Conservation (phyloP, 805 yeast species). For the Scheffersomyces amazonensis region DNA sequence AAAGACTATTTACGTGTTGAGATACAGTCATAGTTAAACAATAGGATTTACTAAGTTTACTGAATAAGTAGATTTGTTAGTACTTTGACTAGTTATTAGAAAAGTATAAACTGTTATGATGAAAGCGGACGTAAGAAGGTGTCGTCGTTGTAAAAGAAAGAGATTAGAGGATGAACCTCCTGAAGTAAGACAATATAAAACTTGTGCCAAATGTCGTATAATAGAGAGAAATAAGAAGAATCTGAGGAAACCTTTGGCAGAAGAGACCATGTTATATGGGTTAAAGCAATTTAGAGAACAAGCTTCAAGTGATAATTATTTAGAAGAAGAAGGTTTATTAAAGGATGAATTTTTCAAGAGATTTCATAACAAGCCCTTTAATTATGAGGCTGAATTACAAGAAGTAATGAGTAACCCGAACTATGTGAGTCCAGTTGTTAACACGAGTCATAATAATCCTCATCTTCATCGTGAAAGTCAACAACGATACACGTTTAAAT, state of each 20-base stretch:
- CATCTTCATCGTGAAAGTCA: background rate
- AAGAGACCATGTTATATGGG: conserved; percentile 45
- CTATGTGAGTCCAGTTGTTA: conserved; percentile 10
- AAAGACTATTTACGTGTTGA: no score
- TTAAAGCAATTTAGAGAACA: conserved; percentile 44
- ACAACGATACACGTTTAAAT: conserved; percentile 4
- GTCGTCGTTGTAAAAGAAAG: conserved; percentile 58
- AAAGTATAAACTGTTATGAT: no score
- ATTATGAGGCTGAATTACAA: conserved; percentile 9
- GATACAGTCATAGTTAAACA: no score
- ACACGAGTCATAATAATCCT: conserved; percentile 1
- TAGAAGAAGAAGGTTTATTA: conserved; percentile 26
- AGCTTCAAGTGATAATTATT: conserved; percentile 26
- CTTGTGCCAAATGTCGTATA: conserved; percentile 58
- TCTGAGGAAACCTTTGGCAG: conserved; percentile 44
- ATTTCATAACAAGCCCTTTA: conserved; percentile 12
- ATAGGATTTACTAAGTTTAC: no score
- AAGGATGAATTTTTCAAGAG: conserved; percentile 12
- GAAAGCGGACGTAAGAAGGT: conserved; percentile 27
- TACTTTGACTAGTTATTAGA: no score
- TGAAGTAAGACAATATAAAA: conserved; percentile 53
- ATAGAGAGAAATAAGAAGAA: conserved; percentile 48
- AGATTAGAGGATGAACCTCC: conserved; percentile 55
- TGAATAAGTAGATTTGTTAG: no score
- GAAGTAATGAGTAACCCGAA: conserved; percentile 9